Evolutionary conservation across 768 basidiomycete genomes (phyloP), one percentile per base, ranked within the genome.

Genomic region (Pleurotus platypus): DNA sequence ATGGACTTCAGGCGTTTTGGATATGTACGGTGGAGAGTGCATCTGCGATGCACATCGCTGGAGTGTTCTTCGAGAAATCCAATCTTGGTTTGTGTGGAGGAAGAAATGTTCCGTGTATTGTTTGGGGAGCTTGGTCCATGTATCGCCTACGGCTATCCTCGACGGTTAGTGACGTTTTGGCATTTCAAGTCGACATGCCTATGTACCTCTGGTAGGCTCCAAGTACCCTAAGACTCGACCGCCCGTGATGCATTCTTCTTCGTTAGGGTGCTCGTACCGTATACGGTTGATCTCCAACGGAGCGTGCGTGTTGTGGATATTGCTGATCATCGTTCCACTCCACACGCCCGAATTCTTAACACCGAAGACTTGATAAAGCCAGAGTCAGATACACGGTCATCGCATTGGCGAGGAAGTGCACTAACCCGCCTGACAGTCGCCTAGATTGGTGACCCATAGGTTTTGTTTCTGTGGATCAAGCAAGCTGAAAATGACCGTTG

Each of bases 371-470:
- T 46, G 68, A 63, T n/a, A 46, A 35, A 12, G 13, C 15, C 5
- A 15, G n/a, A n/a, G 27, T 16, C n/a, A 9, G 15, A 35, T 5
- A 18, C 16, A 35, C 46, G 13, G 22, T 2, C 43, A 24, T 35
- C 49, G 15, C 30, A 50, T 2, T 11, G 30, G 30, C 11, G 11
- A 35, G 4, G 8, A n/a, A 38, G 15, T 8, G n/a, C 30, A 22
- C 39, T 7, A 11, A 46, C 56, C 49, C 11, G 27, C 39, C 57
- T 58, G 60, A 66, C 69, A 53, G 20, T 58, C 70, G 53, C 83
- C 83, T 30, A 85, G 72, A 64, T 82, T 85, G 5, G 80, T 80
- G 54, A 85, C 60, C 84, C 84, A 85, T n/a, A 85, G 57, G 57
- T 81, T 75, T 63, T 72, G 72, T 39, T 70, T 71, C 7, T 67